These are phyloP conservation scores for Galeopsis tetrahit DNA, from an alignment of 257 asterid genomes.

Conservation along the genomic window DNA sequence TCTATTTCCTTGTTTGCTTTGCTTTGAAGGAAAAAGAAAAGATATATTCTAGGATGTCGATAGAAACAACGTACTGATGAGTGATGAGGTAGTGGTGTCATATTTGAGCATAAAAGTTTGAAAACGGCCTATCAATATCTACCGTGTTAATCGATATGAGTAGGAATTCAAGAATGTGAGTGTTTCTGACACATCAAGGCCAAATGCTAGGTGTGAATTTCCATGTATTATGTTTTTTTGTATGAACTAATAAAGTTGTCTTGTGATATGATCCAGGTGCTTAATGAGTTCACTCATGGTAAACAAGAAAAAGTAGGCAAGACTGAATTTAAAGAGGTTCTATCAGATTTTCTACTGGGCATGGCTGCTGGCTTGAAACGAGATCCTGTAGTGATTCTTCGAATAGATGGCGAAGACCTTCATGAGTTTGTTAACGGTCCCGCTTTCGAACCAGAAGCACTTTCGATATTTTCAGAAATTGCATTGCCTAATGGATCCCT, in stretches of 20 bases:
- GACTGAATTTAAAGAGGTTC: constrained; percentile 76
- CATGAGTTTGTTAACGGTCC: constrained; percentile 63
- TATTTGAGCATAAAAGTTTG: background rate
- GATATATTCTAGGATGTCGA: constrained; percentile 2
- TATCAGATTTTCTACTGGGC: constrained; percentile 81
- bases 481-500: constrained; percentile 57
- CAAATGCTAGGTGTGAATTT: background rate
- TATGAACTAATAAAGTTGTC: background rate
- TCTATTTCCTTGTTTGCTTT: constrained; percentile 31
- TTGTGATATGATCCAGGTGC: constrained; percentile 61
- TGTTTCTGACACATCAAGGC: background rate
- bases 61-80: background rate
- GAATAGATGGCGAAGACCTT: constrained; percentile 90
- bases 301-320: constrained; percentile 69
- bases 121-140: background rate
- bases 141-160: background rate
- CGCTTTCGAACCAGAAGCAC: constrained; percentile 62
- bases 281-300: constrained; percentile 84
- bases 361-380: constrained; percentile 97
- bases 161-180: constrained; percentile 18
- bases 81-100: background rate
- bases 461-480: constrained; percentile 61
- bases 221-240: background rate
- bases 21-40: constrained; percentile 30
- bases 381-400: constrained; percentile 89